Conservation (phyloP, 148 eudicot species). For the Amaranthus palmeri region DNA sequence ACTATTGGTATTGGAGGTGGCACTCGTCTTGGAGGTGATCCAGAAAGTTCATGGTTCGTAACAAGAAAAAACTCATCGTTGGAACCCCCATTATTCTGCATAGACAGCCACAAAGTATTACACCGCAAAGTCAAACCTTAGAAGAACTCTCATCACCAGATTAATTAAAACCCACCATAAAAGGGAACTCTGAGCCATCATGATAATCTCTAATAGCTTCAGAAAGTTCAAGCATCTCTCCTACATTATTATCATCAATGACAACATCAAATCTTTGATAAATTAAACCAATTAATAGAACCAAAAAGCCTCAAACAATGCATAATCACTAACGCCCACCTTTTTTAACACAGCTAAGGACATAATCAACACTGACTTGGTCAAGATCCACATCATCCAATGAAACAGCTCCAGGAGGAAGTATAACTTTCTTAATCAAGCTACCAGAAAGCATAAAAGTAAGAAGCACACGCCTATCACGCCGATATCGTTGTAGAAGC, state of each 20-base stretch:
- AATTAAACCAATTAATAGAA: neutral
- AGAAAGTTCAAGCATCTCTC: constrained; percentile 88
- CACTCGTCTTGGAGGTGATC: constrained; percentile 84
- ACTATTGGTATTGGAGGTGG: constrained; percentile 64
- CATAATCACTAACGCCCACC: constrained; percentile 31
- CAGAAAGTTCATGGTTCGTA: constrained; percentile 74
- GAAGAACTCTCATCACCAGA: neutral
- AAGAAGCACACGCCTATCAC: constrained; percentile 83
- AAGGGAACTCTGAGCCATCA: constrained; percentile 70
- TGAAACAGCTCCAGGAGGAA: constrained; percentile 99
- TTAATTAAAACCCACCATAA: constrained; percentile 51
- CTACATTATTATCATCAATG: constrained; percentile 36
- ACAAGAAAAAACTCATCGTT: constrained; percentile 78
- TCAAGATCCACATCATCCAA: constrained; percentile 98
- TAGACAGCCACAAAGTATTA: constrained; percentile 6
- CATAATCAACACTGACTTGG: constrained; percentile 97
- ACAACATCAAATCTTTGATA: neutral
- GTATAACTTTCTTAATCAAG: constrained; percentile 85
- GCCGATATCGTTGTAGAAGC: constrained; percentile 72
- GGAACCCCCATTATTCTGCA: constrained; percentile 73
- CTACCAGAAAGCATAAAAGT: constrained; percentile 87
- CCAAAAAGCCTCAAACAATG: neutral
- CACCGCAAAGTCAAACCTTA: neutral
- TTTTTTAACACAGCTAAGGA: constrained; percentile 75
- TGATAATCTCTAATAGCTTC: constrained; percentile 98